Base-by-base conservation (phyloP, 1,284 basidiomycete species). In the Microbotryomycetes sp. region DNA sequence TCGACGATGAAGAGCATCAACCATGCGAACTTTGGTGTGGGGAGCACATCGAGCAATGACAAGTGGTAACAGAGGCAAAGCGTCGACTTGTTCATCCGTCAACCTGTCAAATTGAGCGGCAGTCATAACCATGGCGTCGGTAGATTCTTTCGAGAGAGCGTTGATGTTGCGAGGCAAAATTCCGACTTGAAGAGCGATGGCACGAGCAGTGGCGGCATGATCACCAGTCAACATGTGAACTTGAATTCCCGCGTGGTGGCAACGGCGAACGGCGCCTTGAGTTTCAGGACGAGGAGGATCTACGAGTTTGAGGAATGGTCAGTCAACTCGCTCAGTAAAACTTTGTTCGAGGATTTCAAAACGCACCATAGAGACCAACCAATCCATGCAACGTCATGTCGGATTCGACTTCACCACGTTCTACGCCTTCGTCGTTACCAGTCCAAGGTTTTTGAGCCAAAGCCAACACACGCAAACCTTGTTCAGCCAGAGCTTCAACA, bases 221-320 rank as follows among this genome's bases (percentile, higher is more conserved):
- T 79, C 77, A 31, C 77, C 77, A 5, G 77, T 83, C 23, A 83
- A 76, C 85, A 87, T 87, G 71, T 83, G 81, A 23, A 84, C 83
- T 16, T 81, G 81, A 69, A 87, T 84, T 19, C 84, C 83, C 30
- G 85, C 86, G 51, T 79, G 77, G 62, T 82, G 80, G 76, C 83
- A 86, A 58, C 81, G 80, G 52, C 79, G 77, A 1, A 88, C 85
- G 25, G 86, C 84, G 14, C 79, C 81, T 3, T 80, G 76, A 3
- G 82, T 83, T 70, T 87, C 84, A 14, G 82, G 82, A 45, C 86
- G 80, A n/a, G 86, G 86, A 16, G 86, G 86, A 71, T 87, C 86
- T 68, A 74, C 74, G 30, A 16, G 48, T 6, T 16, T 50, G 31
- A 49, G 16, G 4, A 23, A 19, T 23, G 47, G 4, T 30, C n/a